Base-by-base conservation (phyloP, 306 rosid species). In the Adenanthera pavonina region DNA sequence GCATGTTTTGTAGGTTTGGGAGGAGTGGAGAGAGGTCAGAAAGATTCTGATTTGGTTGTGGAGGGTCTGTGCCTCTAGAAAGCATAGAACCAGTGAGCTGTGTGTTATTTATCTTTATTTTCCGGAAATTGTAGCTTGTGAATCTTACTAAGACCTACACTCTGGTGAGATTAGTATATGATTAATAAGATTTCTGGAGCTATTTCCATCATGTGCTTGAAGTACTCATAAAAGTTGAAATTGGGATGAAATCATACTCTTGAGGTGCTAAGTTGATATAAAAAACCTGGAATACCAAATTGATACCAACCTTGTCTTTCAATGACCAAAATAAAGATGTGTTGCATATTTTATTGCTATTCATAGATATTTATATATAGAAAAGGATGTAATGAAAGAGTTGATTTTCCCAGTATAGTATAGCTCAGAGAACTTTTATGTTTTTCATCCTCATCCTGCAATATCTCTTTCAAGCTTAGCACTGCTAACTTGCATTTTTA, bases 401-500 rank as follows among this genome's bases (percentile, higher is more conserved):
- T 19, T 36, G 46, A 35, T 25, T 66, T 76, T 77, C 41, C 60
- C 1, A 2, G 60, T 67, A n/a, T 40, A 41, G 46, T 19, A 15
- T 77, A 54, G 34, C 56, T 41, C 74, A 51, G 56, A 71, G 19
- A 64, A 53, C 5, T 57, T 34, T 44, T 70, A 13, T 64, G 62
- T 49, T 65, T 66, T 71, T 48, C 76, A 38, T 76, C 59, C 68
- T 15, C 15, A 4, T 75, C 30, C 66, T 70, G 53, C 56, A 61
- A 34, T 81, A 56, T 61, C 49, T 44, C 54, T 41, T 59, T 73
- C 20, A 74, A 73, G 53, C 38, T 48, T 57, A 71, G 75, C 76
- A 72, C 67, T 52, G 77, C 61, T 72, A 59, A 17, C 46, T 47
- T 82, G 4, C 64, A 25, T 56, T 75, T 66, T 75, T 69, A 64